Evolutionary conservation across 2,329 filamentous ascomycete genomes (phyloP).

Genomic region (Clarireedia homoeocarpa): DNA sequence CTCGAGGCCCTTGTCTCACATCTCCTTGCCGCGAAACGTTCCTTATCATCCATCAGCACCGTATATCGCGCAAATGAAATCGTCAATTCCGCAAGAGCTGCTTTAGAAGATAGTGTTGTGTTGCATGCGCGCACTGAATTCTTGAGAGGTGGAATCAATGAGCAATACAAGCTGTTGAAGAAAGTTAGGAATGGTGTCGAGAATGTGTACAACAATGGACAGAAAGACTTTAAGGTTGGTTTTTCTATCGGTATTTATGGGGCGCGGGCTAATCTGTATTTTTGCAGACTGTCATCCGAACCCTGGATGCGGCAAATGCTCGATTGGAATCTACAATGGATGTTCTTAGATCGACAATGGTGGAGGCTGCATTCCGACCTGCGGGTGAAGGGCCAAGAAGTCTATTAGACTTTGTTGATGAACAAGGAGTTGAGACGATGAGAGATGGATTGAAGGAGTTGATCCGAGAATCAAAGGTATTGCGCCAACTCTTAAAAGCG

Average conservation of each 20-base stretch:
- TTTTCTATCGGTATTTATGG: not conserved
- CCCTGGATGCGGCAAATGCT: conserved; percentile 58
- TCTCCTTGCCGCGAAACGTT: conserved; percentile 80
- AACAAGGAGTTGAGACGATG: conserved; percentile 58
- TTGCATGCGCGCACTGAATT: conserved; percentile 64
- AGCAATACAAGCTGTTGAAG: conserved; percentile 46
- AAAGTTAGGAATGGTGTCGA: conserved; percentile 45
- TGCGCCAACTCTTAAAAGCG: too few species aligned
- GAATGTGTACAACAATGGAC: conserved; percentile 48
- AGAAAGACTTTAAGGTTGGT: conserved; percentile 45
- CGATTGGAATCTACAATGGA: conserved; percentile 60
- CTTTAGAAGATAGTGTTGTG: conserved; percentile 72
- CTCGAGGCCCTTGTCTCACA: conserved; percentile 77
- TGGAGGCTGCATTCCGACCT: conserved; percentile 57
- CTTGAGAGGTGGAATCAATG: conserved; percentile 51
- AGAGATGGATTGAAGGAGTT: conserved; percentile 59
- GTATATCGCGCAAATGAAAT: conserved; percentile 85
- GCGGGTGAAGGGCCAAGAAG: conserved; percentile 50
- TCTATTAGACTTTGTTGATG: conserved; percentile 71
- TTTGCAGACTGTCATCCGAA: conserved; percentile 46
- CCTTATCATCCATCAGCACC: conserved; percentile 72
- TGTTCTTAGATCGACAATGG: conserved; percentile 53
- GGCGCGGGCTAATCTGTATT: conserved; percentile 6
- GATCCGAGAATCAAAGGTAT: conserved; percentile 62
- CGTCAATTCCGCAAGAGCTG: conserved; percentile 63